phyloP scores from a whole-genome alignment of 352 stramenopile genomes.

The Phytophthora macrochlamydospora region DNA sequence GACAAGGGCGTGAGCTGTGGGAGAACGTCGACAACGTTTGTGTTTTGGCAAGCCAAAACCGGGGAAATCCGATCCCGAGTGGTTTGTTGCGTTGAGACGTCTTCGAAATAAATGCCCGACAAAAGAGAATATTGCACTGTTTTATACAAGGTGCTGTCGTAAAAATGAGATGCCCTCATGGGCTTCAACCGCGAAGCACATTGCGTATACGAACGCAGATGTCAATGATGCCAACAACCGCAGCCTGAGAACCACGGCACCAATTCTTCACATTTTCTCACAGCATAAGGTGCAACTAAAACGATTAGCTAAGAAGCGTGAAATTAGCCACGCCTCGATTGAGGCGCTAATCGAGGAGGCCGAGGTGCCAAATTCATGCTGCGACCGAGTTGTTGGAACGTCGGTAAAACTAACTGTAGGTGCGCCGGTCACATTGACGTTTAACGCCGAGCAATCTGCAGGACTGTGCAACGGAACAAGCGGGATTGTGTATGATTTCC shows the following conservation, averaged over 20 bases:
- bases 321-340: background rate
- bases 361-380: background rate
- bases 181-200: conserved; percentile 2
- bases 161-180: conserved; percentile 1
- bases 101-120: background rate
- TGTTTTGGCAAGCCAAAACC: background rate
- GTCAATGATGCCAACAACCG: conserved; percentile 1
- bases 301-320: background rate
- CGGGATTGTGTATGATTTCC: conserved; percentile 1
- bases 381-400: background rate
- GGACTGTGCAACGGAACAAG: conserved; percentile 11
- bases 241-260: background rate
- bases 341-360: background rate
- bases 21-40: background rate
- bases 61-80: conserved; percentile 1
- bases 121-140: conserved; percentile 1
- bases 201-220: conserved; percentile 3
- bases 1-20: background rate
- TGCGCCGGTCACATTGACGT: conserved; percentile 8
- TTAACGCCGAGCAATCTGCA: background rate
- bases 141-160: conserved; percentile 1
- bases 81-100: background rate
- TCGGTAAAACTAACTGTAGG: background rate
- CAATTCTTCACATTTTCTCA: background rate
- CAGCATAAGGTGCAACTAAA: conserved; percentile 1